A percentile compares a stretch with the other conserved stretches of the same genome.
phyloP scores from a whole-genome alignment of 2,329 filamentous ascomycete species.

The Metarhizium rileyi region DNA sequence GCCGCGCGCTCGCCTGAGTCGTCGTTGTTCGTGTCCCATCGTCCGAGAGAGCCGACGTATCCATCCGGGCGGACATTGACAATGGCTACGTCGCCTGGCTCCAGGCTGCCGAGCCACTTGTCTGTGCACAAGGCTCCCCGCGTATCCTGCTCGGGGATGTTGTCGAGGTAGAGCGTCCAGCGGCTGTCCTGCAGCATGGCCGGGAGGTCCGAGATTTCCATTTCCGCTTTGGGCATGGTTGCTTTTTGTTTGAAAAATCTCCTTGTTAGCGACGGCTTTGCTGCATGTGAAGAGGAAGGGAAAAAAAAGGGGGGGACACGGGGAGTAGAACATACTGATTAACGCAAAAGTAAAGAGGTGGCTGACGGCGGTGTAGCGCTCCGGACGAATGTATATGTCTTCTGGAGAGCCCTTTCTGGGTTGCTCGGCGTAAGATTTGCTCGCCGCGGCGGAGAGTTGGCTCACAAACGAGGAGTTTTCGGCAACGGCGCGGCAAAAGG shows the following conservation, averaged over 20 bases:
- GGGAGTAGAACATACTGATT: slow-evolving; percentile 55
- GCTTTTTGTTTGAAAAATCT: too few relatives aligned
- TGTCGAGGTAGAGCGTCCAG: slow-evolving; percentile 66
- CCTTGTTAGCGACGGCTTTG: background rate
- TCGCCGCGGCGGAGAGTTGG: slow-evolving; percentile 48
- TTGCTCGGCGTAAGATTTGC: slow-evolving; percentile 50
- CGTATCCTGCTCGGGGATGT: slow-evolving; percentile 47
- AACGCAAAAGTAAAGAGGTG: slow-evolving; percentile 60
- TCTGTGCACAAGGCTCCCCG: slow-evolving; percentile 46
- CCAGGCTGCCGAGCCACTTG: slow-evolving; percentile 58
- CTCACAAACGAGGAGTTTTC: slow-evolving; percentile 45
- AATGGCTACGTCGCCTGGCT: slow-evolving; percentile 48
- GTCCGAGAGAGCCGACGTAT: slow-evolving; percentile 57
- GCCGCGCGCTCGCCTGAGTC: slow-evolving; percentile 42
- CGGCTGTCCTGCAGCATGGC: slow-evolving; percentile 50
- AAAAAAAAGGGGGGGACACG: too few relatives aligned
- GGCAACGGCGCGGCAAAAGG: slow-evolving; percentile 46
- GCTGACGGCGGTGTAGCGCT: slow-evolving; percentile 59
- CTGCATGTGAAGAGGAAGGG: too few relatives aligned
- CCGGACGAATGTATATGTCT: slow-evolving; percentile 57
- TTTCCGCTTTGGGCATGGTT: slow-evolving; percentile 48
- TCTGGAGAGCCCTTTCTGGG: slow-evolving; percentile 46
- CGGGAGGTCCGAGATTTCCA: slow-evolving; percentile 59
- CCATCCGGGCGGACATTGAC: slow-evolving; percentile 64
- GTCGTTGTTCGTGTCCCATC: slow-evolving; percentile 42